phyloP scores from a whole-genome alignment of 2,329 filamentous ascomycete genomes.

The Coniosporium tulheliwenetii region DNA sequence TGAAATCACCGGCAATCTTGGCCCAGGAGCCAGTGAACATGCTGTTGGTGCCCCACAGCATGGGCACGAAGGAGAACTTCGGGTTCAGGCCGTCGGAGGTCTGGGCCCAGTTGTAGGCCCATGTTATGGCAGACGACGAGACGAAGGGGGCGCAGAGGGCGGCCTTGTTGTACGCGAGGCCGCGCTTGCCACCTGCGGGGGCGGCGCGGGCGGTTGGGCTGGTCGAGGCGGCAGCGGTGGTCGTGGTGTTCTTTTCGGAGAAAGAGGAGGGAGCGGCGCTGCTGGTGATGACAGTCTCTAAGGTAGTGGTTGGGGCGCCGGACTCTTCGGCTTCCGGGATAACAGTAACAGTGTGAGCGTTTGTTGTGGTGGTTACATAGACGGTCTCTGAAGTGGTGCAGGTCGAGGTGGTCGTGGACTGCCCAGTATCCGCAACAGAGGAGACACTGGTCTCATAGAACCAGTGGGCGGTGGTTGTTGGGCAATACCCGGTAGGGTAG shows the following conservation, averaged over 20 bases:
- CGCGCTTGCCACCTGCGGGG: slow-evolving; percentile 42
- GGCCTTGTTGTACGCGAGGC: slow-evolving; percentile 51
- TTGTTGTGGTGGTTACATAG: slow-evolving; percentile 21
- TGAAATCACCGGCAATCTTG: slow-evolving; percentile 35
- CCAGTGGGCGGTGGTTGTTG: no score
- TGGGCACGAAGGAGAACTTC: slow-evolving; percentile 46
- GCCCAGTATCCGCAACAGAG: not conserved
- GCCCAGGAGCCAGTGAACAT: slow-evolving; percentile 36
- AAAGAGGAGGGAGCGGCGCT: slow-evolving; percentile 2
- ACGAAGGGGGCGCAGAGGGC: slow-evolving; percentile 36
- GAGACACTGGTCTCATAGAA: no score
- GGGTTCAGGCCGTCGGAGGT: slow-evolving; percentile 22
- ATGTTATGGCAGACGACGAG: slow-evolving; percentile 30
- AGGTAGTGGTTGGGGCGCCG: slow-evolving; percentile 1
- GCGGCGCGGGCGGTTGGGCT: slow-evolving; percentile 8
- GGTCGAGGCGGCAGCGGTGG: slow-evolving; percentile 8
- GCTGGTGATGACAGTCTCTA: not conserved
- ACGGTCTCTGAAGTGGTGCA: slow-evolving; percentile 6
- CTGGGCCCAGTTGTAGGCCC: slow-evolving; percentile 57
- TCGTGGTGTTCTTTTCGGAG: slow-evolving; percentile 8
- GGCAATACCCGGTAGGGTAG: no score
- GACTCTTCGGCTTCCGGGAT: slow-evolving; percentile 11
- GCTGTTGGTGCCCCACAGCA: slow-evolving; percentile 41
- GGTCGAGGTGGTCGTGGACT: slow-evolving; percentile 2
- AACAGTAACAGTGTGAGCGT: slow-evolving; percentile 25